phyloP scores from a whole-genome alignment of 306 rosid genomes.

The Clitoria ternatea region DNA sequence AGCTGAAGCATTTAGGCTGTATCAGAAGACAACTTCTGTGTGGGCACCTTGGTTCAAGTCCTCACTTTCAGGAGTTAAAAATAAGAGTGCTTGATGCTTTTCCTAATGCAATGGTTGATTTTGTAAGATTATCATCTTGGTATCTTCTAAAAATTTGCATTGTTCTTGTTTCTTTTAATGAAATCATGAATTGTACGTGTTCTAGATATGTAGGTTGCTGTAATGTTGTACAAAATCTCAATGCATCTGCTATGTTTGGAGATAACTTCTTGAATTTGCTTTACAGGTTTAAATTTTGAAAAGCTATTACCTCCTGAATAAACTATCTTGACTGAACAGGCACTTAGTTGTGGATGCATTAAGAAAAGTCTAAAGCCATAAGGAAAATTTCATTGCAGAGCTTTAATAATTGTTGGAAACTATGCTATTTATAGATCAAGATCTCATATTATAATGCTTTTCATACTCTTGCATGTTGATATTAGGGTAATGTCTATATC shows the following conservation, averaged over 20 bases:
- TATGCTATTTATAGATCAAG: neutral
- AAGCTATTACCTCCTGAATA: no score
- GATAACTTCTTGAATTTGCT: neutral
- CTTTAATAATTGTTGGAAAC: neutral
- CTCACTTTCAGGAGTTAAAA: constrained; percentile 38
- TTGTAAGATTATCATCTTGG: constrained; percentile 27
- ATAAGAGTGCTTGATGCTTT: constrained; percentile 54
- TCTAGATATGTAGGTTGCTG: constrained; percentile 6
- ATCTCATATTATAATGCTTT: neutral
- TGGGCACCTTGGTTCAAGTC: constrained; percentile 87
- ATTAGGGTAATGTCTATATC: neutral
- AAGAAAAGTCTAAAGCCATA: neutral
- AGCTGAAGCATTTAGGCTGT: constrained; percentile 62
- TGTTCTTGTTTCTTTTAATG: constrained; percentile 28
- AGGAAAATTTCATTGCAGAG: neutral
- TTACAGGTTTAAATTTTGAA: neutral
- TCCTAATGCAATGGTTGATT: constrained; percentile 14
- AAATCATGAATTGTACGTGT: constrained; percentile 30
- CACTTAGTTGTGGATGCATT: no score
- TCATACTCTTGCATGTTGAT: neutral
- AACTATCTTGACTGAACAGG: no score
- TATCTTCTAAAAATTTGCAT: neutral
- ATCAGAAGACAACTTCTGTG: constrained; percentile 87
- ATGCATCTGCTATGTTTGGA: constrained; percentile 16
- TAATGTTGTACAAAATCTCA: constrained; percentile 30